phyloP scores from a whole-genome alignment of 2,329 filamentous ascomycete genomes.

The Esteya vermicola region DNA sequence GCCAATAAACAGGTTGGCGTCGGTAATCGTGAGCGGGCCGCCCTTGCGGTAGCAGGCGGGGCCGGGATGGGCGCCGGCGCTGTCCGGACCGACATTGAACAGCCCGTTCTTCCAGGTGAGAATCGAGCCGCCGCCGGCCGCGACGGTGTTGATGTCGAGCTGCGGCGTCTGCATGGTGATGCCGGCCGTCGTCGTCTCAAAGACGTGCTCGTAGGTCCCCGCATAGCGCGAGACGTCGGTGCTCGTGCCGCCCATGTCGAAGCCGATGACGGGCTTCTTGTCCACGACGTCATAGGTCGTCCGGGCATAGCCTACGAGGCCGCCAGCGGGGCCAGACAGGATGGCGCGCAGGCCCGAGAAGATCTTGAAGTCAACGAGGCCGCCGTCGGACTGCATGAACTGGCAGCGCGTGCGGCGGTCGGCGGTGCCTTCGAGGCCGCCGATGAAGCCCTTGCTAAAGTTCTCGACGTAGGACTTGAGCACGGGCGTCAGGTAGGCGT shows the following conservation, averaged over 20 bases:
- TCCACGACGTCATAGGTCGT: constrained; percentile 79
- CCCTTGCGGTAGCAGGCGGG: constrained; percentile 54
- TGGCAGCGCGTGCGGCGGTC: constrained; percentile 54
- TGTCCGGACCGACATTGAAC: constrained; percentile 54
- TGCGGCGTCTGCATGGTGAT: constrained; percentile 1
- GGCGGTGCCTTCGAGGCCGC: constrained; percentile 45
- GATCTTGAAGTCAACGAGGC: constrained; percentile 56
- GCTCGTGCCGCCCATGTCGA: constrained; percentile 90
- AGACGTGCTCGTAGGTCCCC: constrained; percentile 82
- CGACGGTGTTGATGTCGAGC: constrained; percentile 50
- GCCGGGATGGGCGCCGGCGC: constrained; percentile 49
- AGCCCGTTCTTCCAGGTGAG: constrained; percentile 55
- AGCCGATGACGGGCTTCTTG: constrained; percentile 77
- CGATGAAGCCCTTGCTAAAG: constrained; percentile 68
- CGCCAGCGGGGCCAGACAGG: constrained; percentile 79
- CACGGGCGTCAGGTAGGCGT: constrained; percentile 67
- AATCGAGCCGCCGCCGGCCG: constrained; percentile 57
- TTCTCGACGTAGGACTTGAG: constrained; percentile 62
- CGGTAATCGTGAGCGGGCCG: constrained; percentile 51
- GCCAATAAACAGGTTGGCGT: constrained; percentile 51
- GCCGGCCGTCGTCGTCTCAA: constrained; percentile 55
- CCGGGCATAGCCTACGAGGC: constrained; percentile 82
- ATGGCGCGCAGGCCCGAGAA: constrained; percentile 81
- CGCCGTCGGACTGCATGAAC: constrained; percentile 86
- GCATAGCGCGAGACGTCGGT: constrained; percentile 86